Conservation (phyloP, 2,329 filamentous ascomycete species). For the Curvularia verruculosa region DNA sequence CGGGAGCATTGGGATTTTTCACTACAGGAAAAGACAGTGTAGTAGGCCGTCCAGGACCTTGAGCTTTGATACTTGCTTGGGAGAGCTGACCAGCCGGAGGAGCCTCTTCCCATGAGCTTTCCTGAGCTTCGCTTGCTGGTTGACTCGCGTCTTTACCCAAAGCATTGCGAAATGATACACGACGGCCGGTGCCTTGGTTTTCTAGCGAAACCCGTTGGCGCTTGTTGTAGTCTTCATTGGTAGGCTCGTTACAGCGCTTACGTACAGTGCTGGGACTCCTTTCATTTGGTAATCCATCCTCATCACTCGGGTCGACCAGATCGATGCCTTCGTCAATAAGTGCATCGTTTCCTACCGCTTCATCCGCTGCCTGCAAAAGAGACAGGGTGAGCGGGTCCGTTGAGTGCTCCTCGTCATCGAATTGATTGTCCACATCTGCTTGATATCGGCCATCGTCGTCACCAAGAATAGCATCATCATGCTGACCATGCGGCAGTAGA, state of each 20-base stretch:
- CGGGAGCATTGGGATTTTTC: slow-evolving; percentile 73
- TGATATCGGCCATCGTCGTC: slow-evolving; percentile 36
- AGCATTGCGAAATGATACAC: slow-evolving; percentile 21
- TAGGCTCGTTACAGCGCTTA: slow-evolving; percentile 29
- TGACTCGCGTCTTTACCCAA: not conserved
- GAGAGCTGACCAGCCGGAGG: slow-evolving; percentile 39
- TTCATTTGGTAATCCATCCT: slow-evolving; percentile 13
- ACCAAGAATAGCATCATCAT: slow-evolving; percentile 14
- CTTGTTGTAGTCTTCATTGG: slow-evolving; percentile 17
- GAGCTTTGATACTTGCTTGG: slow-evolving; percentile 50
- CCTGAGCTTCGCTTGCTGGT: slow-evolving; percentile 7
- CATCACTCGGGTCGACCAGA: slow-evolving; percentile 23
- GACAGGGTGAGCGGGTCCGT: slow-evolving; percentile 43
- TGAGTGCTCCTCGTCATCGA: slow-evolving; percentile 31
- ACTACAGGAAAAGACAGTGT: slow-evolving; percentile 74
- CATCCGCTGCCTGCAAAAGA: slow-evolving; percentile 18
- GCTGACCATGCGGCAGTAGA: not conserved
- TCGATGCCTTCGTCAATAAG: slow-evolving; percentile 30
- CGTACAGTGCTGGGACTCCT: slow-evolving; percentile 11
- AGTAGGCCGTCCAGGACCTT: slow-evolving; percentile 45
- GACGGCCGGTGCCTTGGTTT: slow-evolving; percentile 13
- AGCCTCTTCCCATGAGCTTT: slow-evolving; percentile 11
- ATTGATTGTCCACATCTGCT: slow-evolving; percentile 23
- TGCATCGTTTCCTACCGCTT: slow-evolving; percentile 12
- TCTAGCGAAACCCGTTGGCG: slow-evolving; percentile 22